Evolutionary conservation across 1,284 basidiomycete genomes (phyloP), one percentile per base, ranked within the genome.

Genomic region (Rhodotorula sp.): DNA sequence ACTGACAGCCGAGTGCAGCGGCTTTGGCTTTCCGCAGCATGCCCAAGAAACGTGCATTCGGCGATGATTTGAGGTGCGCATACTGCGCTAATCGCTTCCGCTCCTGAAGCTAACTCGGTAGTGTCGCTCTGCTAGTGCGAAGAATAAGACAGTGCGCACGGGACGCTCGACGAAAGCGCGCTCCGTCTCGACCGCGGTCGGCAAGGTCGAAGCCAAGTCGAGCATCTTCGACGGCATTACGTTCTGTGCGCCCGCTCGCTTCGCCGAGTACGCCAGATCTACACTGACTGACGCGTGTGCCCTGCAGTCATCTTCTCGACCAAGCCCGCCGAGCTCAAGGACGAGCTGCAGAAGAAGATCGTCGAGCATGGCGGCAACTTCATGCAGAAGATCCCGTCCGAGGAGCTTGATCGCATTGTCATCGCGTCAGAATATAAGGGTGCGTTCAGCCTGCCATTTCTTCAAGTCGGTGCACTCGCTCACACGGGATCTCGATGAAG

Each of bases 361-460:
- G 86, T 88, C 73, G 85, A 87, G 10, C 85, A 95, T 76, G 92
- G 93, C 1, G 93, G 93, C 3, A 85, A 83, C 13, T 88, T 87
- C 77, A 85, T 86, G 3, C 91, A 92, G 79, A 69, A 49, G 63
- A 64, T 71, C 58, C 68, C 66, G n/a, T 27, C 81, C 68, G 55
- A 61, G n/a, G 46, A 52, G 25, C 56, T 85, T 12, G 81, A 70
- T 83, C 85, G 76, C 85, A 42, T 74, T 12, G 70, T 78, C 27
- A 64, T 78, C 48, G 66, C 75, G 14, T 41, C 61, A 16, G 53
- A 70, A n/a, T 67, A 63, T 46, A 64, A 61, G 25, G 69, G 75
- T 71, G 45, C 53, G 60, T 7, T 4, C 2, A 23, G 10, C 25
- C 34, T 34, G 34, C 34, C 34, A 34, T 19, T 19, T 42, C 25